Base-by-base conservation (phyloP, 352 stramenopile genomes). In the Pythium sukuiense region DNA sequence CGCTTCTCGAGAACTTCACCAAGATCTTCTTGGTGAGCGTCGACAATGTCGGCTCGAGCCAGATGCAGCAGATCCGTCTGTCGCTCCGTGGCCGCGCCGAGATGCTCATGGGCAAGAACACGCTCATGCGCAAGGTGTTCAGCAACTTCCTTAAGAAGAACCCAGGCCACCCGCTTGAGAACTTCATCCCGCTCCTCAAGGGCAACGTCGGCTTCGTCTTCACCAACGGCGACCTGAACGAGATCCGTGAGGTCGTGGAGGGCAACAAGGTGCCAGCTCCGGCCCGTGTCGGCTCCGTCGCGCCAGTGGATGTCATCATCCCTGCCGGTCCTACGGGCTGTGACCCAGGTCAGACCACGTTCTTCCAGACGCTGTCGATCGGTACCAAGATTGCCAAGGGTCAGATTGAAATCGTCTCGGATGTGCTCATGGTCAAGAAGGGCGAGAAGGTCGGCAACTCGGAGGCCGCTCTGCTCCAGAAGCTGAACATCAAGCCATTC, bases 21-120 rank as follows among this genome's bases (percentile, higher is more conserved):
- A 98, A 98, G 81, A 97, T 98, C 85, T 99, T 99, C 83, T 73
- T 99, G 60, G 97, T 99, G 24, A 84, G 90, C 71, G 96, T 99
- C 62, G 97, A 99, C 91, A 99, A 99, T 89, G 98, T 99, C 55
- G 97, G 97, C 67, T 99, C 97, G 67, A 97, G 97, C 74, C 98
- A 99, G 87, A 98, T 99, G 79, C 97, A 99, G 79, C 81, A 98
- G 73, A 99, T 99, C 75, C 96, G 98, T 90, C 86, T 97, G 39
- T 87, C 85, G 30, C 93, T 99, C 24, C 96, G 97, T 70, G 93
- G 94, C 73, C 88, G 89, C 60, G 98, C 95, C 57, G 95, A 98
- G 55, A 83, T 99, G 55, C 90, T 99, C 69, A 99, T 99, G 97
- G 98, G 98, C 77, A 99, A 99, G 90, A 99, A 99, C 90, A 99